Evolutionary conservation across 148 eudicot genomes (phyloP), one percentile per base, ranked within the genome.

Genomic region (Spergularia marina): DNA sequence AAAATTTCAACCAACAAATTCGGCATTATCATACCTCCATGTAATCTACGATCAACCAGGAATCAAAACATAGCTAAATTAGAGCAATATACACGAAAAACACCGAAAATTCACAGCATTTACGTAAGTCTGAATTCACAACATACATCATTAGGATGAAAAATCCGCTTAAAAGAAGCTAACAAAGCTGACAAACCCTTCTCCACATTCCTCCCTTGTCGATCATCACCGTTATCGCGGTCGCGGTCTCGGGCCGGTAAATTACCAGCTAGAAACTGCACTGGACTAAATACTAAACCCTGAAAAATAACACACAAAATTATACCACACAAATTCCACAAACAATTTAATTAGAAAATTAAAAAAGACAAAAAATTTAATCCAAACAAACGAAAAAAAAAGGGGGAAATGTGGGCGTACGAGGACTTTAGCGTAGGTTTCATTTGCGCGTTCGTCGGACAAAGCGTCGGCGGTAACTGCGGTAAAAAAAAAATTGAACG

Each of bases 381-480:
- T 7, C 9, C 25, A 47, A 18, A 13, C 15, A 52, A 17, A 13
- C 15, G 39, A 17, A 0, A 4, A 23, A 15, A 55, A 56, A 66
- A 11, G 4, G 4, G 7, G 7, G 6, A 13, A 65, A 63, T 2
- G 13, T 2, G 16, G 16, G 73, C 71, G 39, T 74, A 94, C 98
- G 17, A 91, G 85, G 40, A 91, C 64, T 87, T 91, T 92, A 40
- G 82, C 94, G 55, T 95, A 95, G 36, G 83, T 77, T 23, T 89
- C 94, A 47, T 76, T 88, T 8, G 99, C 97, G 54, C 70, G 81
- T 71, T 90, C 99, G 25, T 92, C 94, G 10, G 92, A 84, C 10
- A 88, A 82, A 51, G 12, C 74, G 44, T 92, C 97, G 3, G 94
- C 89, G 15, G 99, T 92, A 69, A 95, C 98, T 94, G 87, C 83